phyloP scores from a whole-genome alignment of 192 early-diverging fungal genomes.

The Cetraspora pellucida region DNA sequence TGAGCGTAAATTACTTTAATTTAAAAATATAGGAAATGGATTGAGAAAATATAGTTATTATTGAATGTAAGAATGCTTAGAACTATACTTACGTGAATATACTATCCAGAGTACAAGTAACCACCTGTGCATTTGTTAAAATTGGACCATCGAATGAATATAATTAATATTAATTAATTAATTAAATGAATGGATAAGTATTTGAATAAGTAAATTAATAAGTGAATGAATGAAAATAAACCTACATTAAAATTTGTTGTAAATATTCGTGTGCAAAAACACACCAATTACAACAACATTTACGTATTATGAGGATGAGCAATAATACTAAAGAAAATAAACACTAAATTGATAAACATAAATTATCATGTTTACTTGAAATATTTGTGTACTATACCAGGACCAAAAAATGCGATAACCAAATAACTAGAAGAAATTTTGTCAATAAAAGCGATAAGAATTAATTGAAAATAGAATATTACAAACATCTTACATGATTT shows the following conservation, averaged over 20 bases:
- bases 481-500: background rate
- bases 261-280: background rate
- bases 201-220: background rate
- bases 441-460: background rate
- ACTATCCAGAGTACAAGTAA: background rate
- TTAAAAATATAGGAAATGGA: background rate
- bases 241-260: background rate
- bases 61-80: background rate
- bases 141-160: background rate
- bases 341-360: background rate
- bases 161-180: background rate
- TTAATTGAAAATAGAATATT: background rate
- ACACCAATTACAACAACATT: background rate
- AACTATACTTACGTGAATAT: background rate
- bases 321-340: background rate
- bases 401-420: background rate
- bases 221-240: background rate
- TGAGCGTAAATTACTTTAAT: background rate
- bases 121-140: background rate
- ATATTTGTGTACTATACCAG: background rate
- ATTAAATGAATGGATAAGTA: background rate
- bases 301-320: background rate
- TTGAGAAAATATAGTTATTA: background rate
- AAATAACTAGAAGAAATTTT: background rate
- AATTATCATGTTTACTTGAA: background rate